Conservation (phyloP, 768 basidiomycete species). For the Tephrocybe sp. region DNA sequence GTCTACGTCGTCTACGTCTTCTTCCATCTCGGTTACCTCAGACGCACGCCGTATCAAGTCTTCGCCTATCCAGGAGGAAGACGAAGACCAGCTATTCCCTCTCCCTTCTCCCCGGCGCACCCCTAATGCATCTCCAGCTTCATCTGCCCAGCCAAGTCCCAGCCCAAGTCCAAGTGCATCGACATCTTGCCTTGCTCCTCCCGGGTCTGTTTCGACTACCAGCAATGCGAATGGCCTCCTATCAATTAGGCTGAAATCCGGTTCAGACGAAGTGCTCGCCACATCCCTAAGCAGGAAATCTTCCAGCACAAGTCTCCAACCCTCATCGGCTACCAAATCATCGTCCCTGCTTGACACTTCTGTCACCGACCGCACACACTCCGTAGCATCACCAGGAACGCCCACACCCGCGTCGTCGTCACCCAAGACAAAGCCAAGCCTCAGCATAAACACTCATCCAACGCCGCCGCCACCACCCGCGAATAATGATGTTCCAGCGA, state of each 20-base stretch:
- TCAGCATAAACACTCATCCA: not conserved
- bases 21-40: constrained; percentile 9
- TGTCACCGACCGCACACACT: not conserved
- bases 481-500: not conserved
- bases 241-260: constrained; percentile 5
- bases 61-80: constrained; percentile 50
- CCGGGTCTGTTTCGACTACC: too few species aligned
- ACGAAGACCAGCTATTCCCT: constrained; percentile 55
- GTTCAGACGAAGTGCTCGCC: constrained; percentile 13
- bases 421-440: not conserved
- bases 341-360: not conserved
- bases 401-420: too few species aligned
- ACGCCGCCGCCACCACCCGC: not conserved
- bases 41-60: constrained; percentile 21
- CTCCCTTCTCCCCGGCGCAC: constrained; percentile 58
- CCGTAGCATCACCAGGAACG: not conserved
- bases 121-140: constrained; percentile 37
- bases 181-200: constrained; percentile 10
- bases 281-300: constrained; percentile 16
- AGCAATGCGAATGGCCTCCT: too few species aligned
- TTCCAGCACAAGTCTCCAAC: not conserved
- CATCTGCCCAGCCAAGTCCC: constrained; percentile 21
- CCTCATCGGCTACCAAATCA: not conserved
- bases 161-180: constrained; percentile 17
- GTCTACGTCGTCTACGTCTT: constrained; percentile 9